Evolutionary conservation across 768 basidiomycete genomes (phyloP).

Genomic region (Mycena sanguinolenta): DNA sequence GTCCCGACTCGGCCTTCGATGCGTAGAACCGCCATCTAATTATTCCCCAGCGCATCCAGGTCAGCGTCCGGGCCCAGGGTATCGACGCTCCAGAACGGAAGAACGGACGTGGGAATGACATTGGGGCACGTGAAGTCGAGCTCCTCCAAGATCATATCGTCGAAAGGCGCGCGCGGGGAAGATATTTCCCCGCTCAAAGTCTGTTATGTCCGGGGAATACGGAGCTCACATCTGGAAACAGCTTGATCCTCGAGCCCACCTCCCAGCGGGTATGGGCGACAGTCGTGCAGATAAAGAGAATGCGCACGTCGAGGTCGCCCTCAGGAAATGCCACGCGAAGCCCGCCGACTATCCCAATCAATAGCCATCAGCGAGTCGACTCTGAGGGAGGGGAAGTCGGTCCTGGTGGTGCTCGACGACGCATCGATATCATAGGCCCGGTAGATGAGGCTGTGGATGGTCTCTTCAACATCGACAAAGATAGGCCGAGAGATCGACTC

Average conservation of each 20-base stretch:
- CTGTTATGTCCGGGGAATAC: too few relatives aligned
- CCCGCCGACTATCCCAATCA: slow-evolving; percentile 67
- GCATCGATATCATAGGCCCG: slow-evolving; percentile 57
- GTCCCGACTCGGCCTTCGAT: slow-evolving; percentile 55
- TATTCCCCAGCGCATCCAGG: slow-evolving; percentile 68
- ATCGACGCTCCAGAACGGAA: slow-evolving; percentile 55
- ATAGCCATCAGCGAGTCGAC: slow-evolving; percentile 76
- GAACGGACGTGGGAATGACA: slow-evolving; percentile 52
- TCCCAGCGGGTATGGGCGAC: slow-evolving; percentile 52
- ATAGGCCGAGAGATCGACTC: slow-evolving; percentile 8
- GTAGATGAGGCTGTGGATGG: slow-evolving; percentile 55
- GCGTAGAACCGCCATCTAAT: slow-evolving; percentile 73
- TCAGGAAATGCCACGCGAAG: slow-evolving; percentile 53
- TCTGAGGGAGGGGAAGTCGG: slow-evolving; percentile 66
- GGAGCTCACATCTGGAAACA: too few relatives aligned
- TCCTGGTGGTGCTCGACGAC: slow-evolving; percentile 46
- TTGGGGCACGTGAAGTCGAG: slow-evolving; percentile 33
- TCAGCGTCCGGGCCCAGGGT: slow-evolving; percentile 60
- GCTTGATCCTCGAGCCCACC: slow-evolving; percentile 38
- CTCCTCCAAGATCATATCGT: slow-evolving; percentile 48
- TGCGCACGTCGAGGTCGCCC: slow-evolving; percentile 44
- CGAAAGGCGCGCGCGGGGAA: slow-evolving; percentile 58
- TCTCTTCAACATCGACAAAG: slow-evolving; percentile 40
- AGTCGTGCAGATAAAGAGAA: slow-evolving; percentile 52
- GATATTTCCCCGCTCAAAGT: slow-evolving; percentile 39